Evolutionary conservation across 2,329 filamentous ascomycete genomes (phyloP).

Genomic region (Claviceps sorghi): DNA sequence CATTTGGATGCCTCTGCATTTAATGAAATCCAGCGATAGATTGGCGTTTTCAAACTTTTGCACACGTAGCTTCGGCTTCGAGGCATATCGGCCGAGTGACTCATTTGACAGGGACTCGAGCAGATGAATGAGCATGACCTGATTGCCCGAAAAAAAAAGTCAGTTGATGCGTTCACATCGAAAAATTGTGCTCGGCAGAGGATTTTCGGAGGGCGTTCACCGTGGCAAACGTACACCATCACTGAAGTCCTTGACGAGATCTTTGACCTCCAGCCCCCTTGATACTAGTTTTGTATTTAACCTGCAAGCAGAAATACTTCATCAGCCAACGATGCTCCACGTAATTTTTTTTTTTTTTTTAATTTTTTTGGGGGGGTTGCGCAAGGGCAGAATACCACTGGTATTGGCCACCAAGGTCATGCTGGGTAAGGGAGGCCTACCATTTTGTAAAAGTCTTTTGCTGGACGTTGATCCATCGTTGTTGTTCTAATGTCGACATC

Average conservation of each 20-base stretch:
- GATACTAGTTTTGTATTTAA: constrained; percentile 86
- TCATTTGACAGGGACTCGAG: constrained; percentile 92
- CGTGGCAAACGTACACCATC: constrained; percentile 61
- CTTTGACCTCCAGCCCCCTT: constrained; percentile 65
- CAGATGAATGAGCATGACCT: constrained; percentile 92
- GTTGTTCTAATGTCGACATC: constrained; percentile 51
- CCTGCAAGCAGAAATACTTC: constrained; percentile 35
- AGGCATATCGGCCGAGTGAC: constrained; percentile 90
- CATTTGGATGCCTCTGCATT: constrained; percentile 81
- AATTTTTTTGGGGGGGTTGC: too few species aligned
- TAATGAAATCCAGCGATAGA: constrained; percentile 86
- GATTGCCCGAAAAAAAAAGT: constrained; percentile 4
- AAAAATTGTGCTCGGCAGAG: too few species aligned
- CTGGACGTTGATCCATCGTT: constrained; percentile 66
- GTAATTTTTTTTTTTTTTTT: too few species aligned
- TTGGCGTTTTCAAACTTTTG: constrained; percentile 98
- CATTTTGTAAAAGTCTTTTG: constrained; percentile 99
- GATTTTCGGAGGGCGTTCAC: background rate
- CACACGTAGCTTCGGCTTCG: constrained; percentile 88
- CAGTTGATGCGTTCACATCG: background rate
- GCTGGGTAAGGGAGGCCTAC: constrained; percentile 12
- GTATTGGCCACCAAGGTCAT: background rate
- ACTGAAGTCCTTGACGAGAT: constrained; percentile 77
- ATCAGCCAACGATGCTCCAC: background rate
- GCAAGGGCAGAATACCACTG: background rate